Base-by-base conservation (phyloP, 257 asterid species). In the Avicennia marina region DNA sequence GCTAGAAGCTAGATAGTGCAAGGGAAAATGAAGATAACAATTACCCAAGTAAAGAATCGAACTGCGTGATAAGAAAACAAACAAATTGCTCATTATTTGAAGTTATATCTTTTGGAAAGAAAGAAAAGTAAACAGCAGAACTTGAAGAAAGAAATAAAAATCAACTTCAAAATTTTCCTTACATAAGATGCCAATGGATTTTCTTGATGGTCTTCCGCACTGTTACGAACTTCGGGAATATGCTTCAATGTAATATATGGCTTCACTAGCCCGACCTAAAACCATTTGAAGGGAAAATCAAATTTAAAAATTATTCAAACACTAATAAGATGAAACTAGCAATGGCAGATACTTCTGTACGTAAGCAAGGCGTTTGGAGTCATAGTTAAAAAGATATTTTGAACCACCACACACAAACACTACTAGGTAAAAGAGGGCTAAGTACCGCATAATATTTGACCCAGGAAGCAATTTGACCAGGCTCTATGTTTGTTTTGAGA, bases 161-260 rank as follows among this genome's bases (percentile, higher is more conserved):
- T n/a, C n/a, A n/a, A n/a, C n/a, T n/a, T n/a, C n/a, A n/a, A n/a
- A n/a, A n/a, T n/a, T n/a, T n/a, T n/a, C n/a, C n/a, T n/a, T n/a
- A n/a, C n/a, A n/a, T n/a, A n/a, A n/a, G n/a, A n/a, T n/a, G n/a
- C n/a, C n/a, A n/a, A n/a, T n/a, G n/a, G n/a, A n/a, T n/a, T n/a
- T n/a, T n/a, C n/a, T n/a, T n/a, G n/a, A n/a, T n/a, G n/a, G n/a
- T n/a, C n/a, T n/a, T n/a, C n/a, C n/a, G n/a, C n/a, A n/a, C 75
- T 86, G 71, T 80, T 70, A 26, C 79, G 73, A 38, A 89, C 79
- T 75, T 86, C 86, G 0, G 97, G 97, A 64, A 89, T 75, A 27
- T 90, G 88, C 70, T 82, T 79, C 13, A 95, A 89, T 67, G 60
- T 86, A 0, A 82, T 63, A 58, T 33, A 78, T 15, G 83, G 88